Evolutionary conservation across 2,329 filamentous ascomycete genomes (phyloP).

Genomic region (Colletotrichum sp.): DNA sequence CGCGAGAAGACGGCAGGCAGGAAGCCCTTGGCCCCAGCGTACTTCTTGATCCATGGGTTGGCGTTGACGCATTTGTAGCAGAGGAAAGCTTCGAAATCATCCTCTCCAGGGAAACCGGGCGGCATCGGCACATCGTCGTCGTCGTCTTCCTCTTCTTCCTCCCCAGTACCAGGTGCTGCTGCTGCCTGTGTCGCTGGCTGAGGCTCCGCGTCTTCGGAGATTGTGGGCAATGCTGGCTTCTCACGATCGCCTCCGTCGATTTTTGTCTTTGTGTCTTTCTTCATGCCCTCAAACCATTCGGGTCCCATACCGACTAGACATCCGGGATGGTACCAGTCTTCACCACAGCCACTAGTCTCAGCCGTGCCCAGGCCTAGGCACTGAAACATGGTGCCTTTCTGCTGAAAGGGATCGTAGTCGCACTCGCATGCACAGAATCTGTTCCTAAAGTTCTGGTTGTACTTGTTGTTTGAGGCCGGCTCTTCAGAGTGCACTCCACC

Average conservation of each 20-base stretch:
- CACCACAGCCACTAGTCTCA: slow-evolving; percentile 87
- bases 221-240: slow-evolving; percentile 46
- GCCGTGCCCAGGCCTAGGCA: slow-evolving; percentile 83
- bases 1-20: slow-evolving; percentile 70
- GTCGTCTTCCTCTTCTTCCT: slow-evolving; percentile 38
- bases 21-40: slow-evolving; percentile 82
- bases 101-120: slow-evolving; percentile 85
- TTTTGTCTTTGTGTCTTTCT: slow-evolving; percentile 36
- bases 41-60: slow-evolving; percentile 89
- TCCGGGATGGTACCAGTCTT: slow-evolving; percentile 98
- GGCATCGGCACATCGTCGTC: slow-evolving; percentile 74
- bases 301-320: slow-evolving; percentile 84
- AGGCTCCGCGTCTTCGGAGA: slow-evolving; percentile 52
- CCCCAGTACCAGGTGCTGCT: slow-evolving; percentile 4
- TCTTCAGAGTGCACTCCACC: slow-evolving; percentile 79
- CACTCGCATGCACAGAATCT: slow-evolving; percentile 89
- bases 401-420: slow-evolving; percentile 85
- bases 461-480: slow-evolving; percentile 76
- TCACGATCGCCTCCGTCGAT: background rate
- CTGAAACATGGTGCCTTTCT: slow-evolving; percentile 98
- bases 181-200: slow-evolving; percentile 25
- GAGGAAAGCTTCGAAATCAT: slow-evolving; percentile 87
- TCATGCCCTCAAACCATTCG: slow-evolving; percentile 68
- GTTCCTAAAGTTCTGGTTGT: slow-evolving; percentile 96
- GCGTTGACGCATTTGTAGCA: slow-evolving; percentile 94